Evolutionary conservation across 495 filamentous ascomycete species (phyloP).

Genomic region (Hyaloscypha finlandica): DNA sequence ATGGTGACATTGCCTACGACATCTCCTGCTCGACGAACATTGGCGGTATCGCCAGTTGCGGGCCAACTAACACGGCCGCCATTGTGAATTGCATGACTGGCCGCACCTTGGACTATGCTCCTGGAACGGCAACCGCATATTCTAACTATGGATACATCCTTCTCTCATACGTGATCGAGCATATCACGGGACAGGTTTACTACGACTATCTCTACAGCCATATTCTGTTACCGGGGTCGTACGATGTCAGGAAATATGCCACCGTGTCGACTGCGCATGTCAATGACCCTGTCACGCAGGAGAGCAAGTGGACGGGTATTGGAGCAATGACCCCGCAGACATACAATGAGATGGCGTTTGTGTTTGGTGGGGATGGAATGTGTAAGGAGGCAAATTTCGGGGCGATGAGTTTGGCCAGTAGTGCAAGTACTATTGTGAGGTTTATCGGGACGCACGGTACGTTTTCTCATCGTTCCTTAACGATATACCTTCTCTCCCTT

Average conservation of each 20-base stretch:
- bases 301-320: slow-evolving; percentile 14
- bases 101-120: slow-evolving; percentile 7
- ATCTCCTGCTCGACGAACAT: neutral
- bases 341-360: slow-evolving; percentile 6
- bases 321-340: slow-evolving; percentile 8
- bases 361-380: slow-evolving; percentile 28
- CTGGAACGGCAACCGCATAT: slow-evolving; percentile 16
- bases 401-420: slow-evolving; percentile 1
- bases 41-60: slow-evolving; percentile 7
- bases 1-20: neutral
- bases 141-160: slow-evolving; percentile 31
- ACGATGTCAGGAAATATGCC: slow-evolving; percentile 22
- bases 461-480: no score
- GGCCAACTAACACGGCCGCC: slow-evolving; percentile 1
- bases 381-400: slow-evolving; percentile 23
- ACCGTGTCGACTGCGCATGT: slow-evolving; percentile 10
- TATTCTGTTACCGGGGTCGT: slow-evolving; percentile 12
- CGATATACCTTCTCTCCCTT: no score
- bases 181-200: slow-evolving; percentile 19
- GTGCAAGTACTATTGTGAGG: slow-evolving; percentile 19
- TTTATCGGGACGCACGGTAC: slow-evolving; percentile 27
- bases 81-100: slow-evolving; percentile 23
- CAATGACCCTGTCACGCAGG: slow-evolving; percentile 26
- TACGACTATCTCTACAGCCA: slow-evolving; percentile 17
- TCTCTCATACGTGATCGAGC: slow-evolving; percentile 23